Conservation (phyloP, 805 yeast genomes). For the Candida michaelii region DNA sequence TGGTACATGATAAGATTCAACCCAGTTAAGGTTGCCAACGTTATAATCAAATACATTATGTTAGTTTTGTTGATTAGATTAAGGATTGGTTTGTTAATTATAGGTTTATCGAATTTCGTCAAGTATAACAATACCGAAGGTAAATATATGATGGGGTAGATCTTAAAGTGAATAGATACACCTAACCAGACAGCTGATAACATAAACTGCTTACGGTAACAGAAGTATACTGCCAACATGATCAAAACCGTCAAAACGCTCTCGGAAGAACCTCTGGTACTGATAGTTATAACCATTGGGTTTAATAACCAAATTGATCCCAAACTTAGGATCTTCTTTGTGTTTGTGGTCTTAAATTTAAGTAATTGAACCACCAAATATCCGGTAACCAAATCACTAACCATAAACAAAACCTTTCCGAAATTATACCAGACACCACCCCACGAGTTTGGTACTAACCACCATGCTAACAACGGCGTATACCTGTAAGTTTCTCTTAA, state of each 20-base stretch:
- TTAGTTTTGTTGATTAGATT: slow-evolving; percentile 41
- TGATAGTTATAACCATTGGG: slow-evolving; percentile 92
- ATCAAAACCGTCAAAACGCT: slow-evolving; percentile 80
- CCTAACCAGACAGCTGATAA: slow-evolving; percentile 57
- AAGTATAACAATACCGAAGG: slow-evolving; percentile 64
- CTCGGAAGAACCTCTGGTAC: slow-evolving; percentile 92
- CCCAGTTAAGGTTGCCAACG: slow-evolving; percentile 42
- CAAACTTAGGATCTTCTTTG: slow-evolving; percentile 33
- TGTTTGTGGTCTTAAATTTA: slow-evolving; percentile 25
- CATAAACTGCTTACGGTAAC: slow-evolving; percentile 31
- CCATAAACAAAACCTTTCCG: slow-evolving; percentile 77
- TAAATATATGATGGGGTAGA: slow-evolving; percentile 86
- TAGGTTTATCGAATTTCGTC: slow-evolving; percentile 21
- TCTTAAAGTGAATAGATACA: slow-evolving; percentile 80
- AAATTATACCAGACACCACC: slow-evolving; percentile 48
- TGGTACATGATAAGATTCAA: slow-evolving; percentile 62
- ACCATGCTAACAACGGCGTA: slow-evolving; percentile 88
- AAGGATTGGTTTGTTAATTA: slow-evolving; percentile 26
- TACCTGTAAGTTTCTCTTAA: slow-evolving; percentile 85
- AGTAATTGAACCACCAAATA: slow-evolving; percentile 44
- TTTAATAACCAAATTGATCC: slow-evolving; percentile 81
- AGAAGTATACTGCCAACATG: slow-evolving; percentile 52
- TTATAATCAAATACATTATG: slow-evolving; percentile 27
- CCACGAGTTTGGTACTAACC: slow-evolving; percentile 66
- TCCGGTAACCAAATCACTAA: slow-evolving; percentile 83